A percentile compares a stretch with the other conserved stretches of the same genome.
phyloP scores from a whole-genome alignment of 2,329 filamentous ascomycete genomes.

The Colletotrichum tropicale region DNA sequence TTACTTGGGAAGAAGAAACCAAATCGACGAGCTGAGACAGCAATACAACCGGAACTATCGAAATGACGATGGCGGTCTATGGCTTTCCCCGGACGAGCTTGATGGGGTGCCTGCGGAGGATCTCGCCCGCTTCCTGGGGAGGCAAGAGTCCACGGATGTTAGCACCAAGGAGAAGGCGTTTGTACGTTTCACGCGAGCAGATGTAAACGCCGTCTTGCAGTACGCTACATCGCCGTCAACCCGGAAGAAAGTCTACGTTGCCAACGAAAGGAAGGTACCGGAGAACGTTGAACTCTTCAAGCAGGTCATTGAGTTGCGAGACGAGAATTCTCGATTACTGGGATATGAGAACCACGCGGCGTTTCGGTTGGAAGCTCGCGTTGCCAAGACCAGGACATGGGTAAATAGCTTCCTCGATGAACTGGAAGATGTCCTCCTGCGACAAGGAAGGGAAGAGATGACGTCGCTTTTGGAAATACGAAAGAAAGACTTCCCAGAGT shows the following conservation, averaged over 20 bases:
- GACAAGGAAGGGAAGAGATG: background rate
- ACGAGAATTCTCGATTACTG: background rate
- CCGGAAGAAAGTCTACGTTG: background rate
- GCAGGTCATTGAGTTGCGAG: background rate
- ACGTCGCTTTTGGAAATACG: accelerated
- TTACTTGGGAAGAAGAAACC: background rate
- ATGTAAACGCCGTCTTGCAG: background rate
- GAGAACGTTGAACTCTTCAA: background rate
- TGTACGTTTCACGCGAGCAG: background rate
- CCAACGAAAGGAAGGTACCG: background rate
- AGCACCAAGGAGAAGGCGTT: background rate
- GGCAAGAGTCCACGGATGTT: accelerated
- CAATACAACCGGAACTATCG: background rate
- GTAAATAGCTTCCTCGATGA: background rate
- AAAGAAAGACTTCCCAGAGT: background rate
- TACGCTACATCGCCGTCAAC: background rate
- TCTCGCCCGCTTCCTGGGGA: background rate
- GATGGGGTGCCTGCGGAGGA: background rate
- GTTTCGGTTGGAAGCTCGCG: background rate
- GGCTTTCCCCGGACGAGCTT: background rate
- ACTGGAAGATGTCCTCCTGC: background rate
- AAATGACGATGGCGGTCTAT: accelerated
- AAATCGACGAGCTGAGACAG: background rate
- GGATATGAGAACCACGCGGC: background rate
- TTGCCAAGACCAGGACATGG: background rate